Evolutionary conservation across 2,329 filamentous ascomycete species (phyloP).

Genomic region (Huntiella moniliformis): DNA sequence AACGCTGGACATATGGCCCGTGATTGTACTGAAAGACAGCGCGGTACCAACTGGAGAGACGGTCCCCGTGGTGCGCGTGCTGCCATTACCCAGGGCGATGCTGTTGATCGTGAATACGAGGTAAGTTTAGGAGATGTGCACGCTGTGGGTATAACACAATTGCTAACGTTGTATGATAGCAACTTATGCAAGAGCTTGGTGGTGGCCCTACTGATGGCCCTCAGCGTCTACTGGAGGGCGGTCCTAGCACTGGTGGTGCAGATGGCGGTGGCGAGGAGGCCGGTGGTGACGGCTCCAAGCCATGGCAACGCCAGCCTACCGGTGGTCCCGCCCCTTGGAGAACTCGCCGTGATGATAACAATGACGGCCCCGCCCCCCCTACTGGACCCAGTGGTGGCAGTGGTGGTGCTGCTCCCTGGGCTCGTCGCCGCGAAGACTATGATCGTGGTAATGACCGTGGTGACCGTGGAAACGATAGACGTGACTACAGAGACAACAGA

Average conservation of each 20-base stretch:
- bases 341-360: slow-evolving; percentile 31
- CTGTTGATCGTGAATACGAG: slow-evolving; percentile 86
- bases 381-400: slow-evolving; percentile 24
- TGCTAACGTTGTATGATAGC: slow-evolving; percentile 34
- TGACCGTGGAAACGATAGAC: slow-evolving; percentile 20
- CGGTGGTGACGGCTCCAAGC: slow-evolving; percentile 39
- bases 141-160: slow-evolving; percentile 1
- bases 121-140: slow-evolving; percentile 30
- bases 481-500: slow-evolving; percentile 19
- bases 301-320: slow-evolving; percentile 75
- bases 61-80: slow-evolving; percentile 39
- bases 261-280: slow-evolving; percentile 30
- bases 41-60: slow-evolving; percentile 77
- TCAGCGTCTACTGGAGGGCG: slow-evolving; percentile 71
- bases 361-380: slow-evolving; percentile 24
- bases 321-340: slow-evolving; percentile 73
- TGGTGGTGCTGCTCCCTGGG: slow-evolving; percentile 40
- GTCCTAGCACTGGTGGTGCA: slow-evolving; percentile 42
- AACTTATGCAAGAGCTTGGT: slow-evolving; percentile 95
- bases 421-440: slow-evolving; percentile 35
- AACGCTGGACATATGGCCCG: slow-evolving; percentile 97
- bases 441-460: slow-evolving; percentile 18
- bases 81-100: slow-evolving; percentile 48
- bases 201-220: slow-evolving; percentile 45
- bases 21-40: slow-evolving; percentile 87